Base-by-base conservation (phyloP, 129 eudicot genomes). In the Apium graveolens region DNA sequence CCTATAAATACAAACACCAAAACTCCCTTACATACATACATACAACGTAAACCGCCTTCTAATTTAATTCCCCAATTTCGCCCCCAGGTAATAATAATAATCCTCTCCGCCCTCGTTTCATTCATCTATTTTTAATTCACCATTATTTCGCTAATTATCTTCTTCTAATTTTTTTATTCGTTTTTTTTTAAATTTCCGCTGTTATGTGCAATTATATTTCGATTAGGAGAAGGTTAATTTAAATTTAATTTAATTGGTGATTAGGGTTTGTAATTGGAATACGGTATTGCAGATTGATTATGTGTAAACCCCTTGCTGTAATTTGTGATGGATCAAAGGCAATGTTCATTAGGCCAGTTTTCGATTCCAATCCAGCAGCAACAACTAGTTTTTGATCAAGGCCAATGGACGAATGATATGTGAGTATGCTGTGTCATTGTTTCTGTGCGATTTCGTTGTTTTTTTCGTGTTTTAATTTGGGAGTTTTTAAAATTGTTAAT, bases 1-100 rank as follows among this genome's bases (percentile, higher is more conserved):
- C 74, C 74, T 70, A 70, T 70, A 70, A 70, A 70, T 70, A 70
- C 74, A 35, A 5, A 68, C 73, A 68, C 42, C 42, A 32, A 68
- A 29, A n/a, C n/a, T n/a, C 42, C 18, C 73, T 17, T 29, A 5
- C 73, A 68, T 27, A 68, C 73, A 68, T 29, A 5, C 73, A 68
- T 27, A 68, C 73, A 68, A 68, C 73, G 68, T 60, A 60, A 60
- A 60, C 68, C 32, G 68, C 68, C 68, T 60, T 9, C 16, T 60
- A n/a, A 60, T n/a, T 60, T 60, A 35, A 37, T 18, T 45, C n/a
- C 45, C 26, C 46, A 32, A 70, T 32, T 32, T 70, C 45, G 21
- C 41, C 41, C 41, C 41, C 10, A 14, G 73, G 73, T 68, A 68
- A 32, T 68, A n/a, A n/a, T n/a, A n/a, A n/a, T n/a, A n/a, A n/a